phyloP scores from a whole-genome alignment of 192 early-diverging fungal genomes.

The Podila minutissima region DNA sequence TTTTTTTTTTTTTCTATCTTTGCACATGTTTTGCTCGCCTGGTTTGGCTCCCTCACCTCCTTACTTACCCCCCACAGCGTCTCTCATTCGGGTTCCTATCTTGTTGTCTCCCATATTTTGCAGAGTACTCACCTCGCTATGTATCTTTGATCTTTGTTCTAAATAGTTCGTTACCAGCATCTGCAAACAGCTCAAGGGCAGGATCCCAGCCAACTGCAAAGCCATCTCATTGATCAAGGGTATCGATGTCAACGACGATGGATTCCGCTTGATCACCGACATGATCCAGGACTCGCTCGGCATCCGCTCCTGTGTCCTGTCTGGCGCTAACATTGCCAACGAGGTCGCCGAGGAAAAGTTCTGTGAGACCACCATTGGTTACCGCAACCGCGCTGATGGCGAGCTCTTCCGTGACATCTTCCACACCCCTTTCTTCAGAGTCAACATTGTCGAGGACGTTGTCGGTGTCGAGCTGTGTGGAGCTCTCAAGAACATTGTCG shows the following conservation, averaged over 20 bases:
- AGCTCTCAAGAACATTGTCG: constrained; percentile 96
- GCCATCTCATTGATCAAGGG: constrained; percentile 97
- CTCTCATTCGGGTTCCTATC: background rate
- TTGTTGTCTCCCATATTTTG: background rate
- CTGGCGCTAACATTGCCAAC: constrained; percentile 96
- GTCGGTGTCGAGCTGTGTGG: constrained; percentile 97
- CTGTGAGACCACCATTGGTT: constrained; percentile 94
- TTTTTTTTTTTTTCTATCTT: no score
- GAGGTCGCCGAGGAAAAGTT: constrained; percentile 94
- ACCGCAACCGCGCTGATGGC: constrained; percentile 71
- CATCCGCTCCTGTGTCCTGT: constrained; percentile 82
- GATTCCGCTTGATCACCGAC: constrained; percentile 80
- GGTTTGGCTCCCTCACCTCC: no score
- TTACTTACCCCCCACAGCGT: no score
- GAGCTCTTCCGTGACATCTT: constrained; percentile 81
- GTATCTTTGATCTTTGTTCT: background rate
- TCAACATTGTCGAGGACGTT: constrained; percentile 83
- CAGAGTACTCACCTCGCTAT: background rate
- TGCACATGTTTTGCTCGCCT: no score
- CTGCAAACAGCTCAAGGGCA: constrained; percentile 82
- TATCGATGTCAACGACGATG: constrained; percentile 76
- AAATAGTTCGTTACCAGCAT: constrained; percentile 78
- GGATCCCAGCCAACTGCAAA: constrained; percentile 71
- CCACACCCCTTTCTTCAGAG: constrained; percentile 87
- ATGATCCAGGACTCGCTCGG: constrained; percentile 59